These are phyloP conservation scores for Pseudocercospora crystallina DNA, from an alignment of 2,329 filamentous ascomycete genomes.

Conservation along the genomic window DNA sequence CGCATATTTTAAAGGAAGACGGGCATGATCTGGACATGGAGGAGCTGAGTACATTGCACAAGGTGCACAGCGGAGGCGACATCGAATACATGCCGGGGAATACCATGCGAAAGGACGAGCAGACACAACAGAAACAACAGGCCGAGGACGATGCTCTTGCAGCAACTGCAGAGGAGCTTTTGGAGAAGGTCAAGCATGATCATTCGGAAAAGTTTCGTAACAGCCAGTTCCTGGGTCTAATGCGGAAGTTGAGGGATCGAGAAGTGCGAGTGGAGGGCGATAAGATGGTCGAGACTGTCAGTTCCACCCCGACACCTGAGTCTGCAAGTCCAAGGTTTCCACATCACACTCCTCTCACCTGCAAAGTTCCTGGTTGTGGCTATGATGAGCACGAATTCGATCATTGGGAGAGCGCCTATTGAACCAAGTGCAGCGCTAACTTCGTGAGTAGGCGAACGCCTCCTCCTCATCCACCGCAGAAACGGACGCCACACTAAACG, in stretches of 20 bases:
- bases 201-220: conserved; percentile 73
- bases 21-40: conserved; percentile 19
- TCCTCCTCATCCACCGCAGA: conserved; percentile 25
- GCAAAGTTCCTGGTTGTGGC: conserved; percentile 20
- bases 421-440: conserved; percentile 26
- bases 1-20: conserved; percentile 22
- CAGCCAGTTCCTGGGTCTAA: conserved; percentile 73
- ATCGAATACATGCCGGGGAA: conserved; percentile 18
- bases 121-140: conserved; percentile 14
- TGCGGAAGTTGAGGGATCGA: conserved; percentile 70
- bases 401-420: conserved; percentile 36
- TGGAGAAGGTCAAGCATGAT: conserved; percentile 68
- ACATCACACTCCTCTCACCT: conserved; percentile 16
- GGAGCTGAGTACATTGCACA: conserved; percentile 13
- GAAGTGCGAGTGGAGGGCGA: conserved; percentile 73
- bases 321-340: conserved; percentile 13
- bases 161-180: conserved; percentile 67
- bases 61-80: conserved; percentile 14
- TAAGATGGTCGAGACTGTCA: conserved; percentile 58
- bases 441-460: conserved; percentile 29
- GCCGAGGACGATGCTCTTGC: conserved; percentile 67
- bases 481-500: conserved; percentile 28
- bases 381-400: conserved; percentile 31
- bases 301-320: conserved; percentile 27
- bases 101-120: conserved; percentile 9